Base-by-base conservation (phyloP, 352 stramenopile species). In the Phytophthora sp. region DNA sequence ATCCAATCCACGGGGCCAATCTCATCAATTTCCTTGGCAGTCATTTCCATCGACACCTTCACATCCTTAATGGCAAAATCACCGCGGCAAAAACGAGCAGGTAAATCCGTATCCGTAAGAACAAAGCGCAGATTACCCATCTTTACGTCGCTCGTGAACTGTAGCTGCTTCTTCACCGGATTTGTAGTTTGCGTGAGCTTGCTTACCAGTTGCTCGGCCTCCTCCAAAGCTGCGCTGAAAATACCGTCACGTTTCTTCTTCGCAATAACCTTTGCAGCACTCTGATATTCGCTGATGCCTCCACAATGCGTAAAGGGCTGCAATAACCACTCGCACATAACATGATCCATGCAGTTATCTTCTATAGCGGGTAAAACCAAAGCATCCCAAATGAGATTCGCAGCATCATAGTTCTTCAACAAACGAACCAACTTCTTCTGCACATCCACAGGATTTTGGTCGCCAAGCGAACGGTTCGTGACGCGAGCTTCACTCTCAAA, bases 381-480 rank as follows among this genome's bases (percentile, higher is more conserved):
- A 11, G 69, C 67, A 33, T 90, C 71, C 82, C 82, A 93, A 24
- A 77, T 79, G 0, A 84, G 52, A 38, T 90, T 80, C 1, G 84
- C 84, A 0, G 82, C 82, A 39, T 90, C 80, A 45, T 89, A 90
- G 47, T 88, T 88, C 60, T 90, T 80, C 39, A 93, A 39, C 41
- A 93, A 38, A 7, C 84, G 82, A 29, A 93, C 74, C 13, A 93
- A 49, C 62, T 93, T 93, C 65, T 89, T 89, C 47, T 93, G 84
- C 18, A 90, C 63, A 62, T 87, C 78, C 20, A 89, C 26, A 18
- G 78, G 80, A 24, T 74, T 71, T 39, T 88, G 80, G 4, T 57
- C 54, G 1, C 69, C 67, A 23, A 89, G 63, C 11, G 61, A 77
- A 39, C 71, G 63, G 9, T 80, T 81, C n/a, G 57, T 71, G n/a